Evolutionary conservation across 768 basidiomycete genomes (phyloP).

Genomic region (Calocybe gangraenosa): DNA sequence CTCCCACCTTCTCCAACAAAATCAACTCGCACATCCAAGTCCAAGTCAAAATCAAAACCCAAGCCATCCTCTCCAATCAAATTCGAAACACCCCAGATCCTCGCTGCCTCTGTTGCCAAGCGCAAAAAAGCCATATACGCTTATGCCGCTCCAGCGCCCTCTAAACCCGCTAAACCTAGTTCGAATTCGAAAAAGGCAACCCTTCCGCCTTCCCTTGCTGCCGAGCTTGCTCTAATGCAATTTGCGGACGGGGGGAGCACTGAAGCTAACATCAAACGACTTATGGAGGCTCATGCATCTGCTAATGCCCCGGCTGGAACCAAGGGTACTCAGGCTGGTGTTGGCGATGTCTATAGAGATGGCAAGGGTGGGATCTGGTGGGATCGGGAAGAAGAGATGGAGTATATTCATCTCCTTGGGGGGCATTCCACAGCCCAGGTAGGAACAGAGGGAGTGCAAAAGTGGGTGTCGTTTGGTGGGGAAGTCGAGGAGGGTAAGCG

Average conservation of each 20-base stretch:
- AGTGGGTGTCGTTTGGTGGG: conserved; percentile 40
- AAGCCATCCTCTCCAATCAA: conserved; percentile 12
- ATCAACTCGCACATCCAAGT: conserved; percentile 18
- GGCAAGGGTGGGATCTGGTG: conserved; percentile 62
- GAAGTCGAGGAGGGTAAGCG: conserved; percentile 21
- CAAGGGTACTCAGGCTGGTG: conserved; percentile 21
- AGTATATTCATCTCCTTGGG: conserved; percentile 58
- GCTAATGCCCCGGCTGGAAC: conserved; percentile 23
- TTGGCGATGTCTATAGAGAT: conserved; percentile 56
- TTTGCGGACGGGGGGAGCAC: conserved; percentile 60
- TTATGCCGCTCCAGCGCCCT: conserved; percentile 42
- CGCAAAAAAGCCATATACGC: conserved; percentile 53
- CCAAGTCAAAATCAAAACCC: no score
- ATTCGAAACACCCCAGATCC: conserved; percentile 17
- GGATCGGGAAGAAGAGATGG: conserved; percentile 70
- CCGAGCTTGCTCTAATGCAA: conserved; percentile 69
- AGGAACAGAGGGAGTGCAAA: conserved; percentile 18
- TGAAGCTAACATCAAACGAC: conserved; percentile 48
- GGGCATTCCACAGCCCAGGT: conserved; percentile 22
- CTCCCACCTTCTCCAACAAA: conserved; percentile 21
- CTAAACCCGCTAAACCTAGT: conserved; percentile 31
- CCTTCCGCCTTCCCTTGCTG: conserved; percentile 50
- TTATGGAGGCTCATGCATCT: conserved; percentile 54
- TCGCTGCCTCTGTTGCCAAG: conserved; percentile 32
- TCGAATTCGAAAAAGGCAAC: conserved; percentile 13